phyloP scores from a whole-genome alignment of 2,329 filamentous ascomycete species.

The Teratosphaeriaceae sp. region DNA sequence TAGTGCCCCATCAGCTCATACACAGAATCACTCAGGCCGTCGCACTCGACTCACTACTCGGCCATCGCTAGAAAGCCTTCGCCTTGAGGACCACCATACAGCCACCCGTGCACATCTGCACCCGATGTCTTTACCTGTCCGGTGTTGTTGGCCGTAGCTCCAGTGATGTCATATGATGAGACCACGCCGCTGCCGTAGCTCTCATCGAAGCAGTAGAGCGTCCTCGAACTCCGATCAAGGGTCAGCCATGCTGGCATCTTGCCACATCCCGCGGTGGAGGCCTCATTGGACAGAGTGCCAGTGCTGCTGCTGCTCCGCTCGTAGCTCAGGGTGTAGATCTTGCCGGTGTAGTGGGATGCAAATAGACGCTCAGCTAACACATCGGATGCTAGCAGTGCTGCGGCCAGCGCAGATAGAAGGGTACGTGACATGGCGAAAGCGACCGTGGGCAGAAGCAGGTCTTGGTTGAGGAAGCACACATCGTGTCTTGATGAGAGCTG shows the following conservation, averaged over 20 bases:
- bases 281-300: not conserved
- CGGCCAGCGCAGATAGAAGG: not conserved
- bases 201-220: slow-evolving; percentile 2
- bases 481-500: no score
- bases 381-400: not conserved
- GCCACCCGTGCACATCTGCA: not conserved
- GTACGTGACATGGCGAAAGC: not conserved
- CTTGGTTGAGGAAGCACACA: no score
- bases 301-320: not conserved
- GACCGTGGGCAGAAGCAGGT: no score
- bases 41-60: not conserved
- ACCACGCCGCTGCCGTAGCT: not conserved
- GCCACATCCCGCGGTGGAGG: not conserved
- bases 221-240: not conserved
- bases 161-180: not conserved
- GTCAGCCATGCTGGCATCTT: not conserved
- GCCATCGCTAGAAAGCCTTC: not conserved
- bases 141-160: not conserved
- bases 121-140: not conserved
- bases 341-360: not conserved
- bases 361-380: not conserved
- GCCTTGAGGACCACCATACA: not conserved
- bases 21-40: not conserved
- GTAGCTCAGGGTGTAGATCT: not conserved
- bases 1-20: not conserved